Conservation (phyloP, 805 yeast species). For the Kluyveromyces siamensis region DNA sequence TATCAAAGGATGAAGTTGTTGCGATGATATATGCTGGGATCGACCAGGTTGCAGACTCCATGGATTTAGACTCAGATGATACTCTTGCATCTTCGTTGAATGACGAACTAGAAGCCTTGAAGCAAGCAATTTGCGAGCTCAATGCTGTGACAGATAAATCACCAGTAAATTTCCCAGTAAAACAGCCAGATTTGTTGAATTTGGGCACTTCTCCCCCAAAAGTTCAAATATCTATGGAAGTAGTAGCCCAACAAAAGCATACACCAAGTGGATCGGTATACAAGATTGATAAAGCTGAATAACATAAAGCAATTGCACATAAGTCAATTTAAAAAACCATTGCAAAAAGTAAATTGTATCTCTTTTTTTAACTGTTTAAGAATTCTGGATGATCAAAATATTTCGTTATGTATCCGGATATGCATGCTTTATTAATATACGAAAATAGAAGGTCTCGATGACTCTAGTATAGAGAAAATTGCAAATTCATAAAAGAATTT, state of each 20-base stretch:
- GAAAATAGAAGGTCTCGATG: too few species aligned
- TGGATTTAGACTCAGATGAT: background rate
- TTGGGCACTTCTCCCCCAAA: constrained; percentile 25
- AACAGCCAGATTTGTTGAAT: constrained; percentile 9
- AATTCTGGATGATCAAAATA: too few species aligned
- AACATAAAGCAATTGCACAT: background rate
- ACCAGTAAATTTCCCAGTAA: background rate
- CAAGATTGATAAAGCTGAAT: background rate
- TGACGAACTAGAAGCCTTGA: constrained; percentile 15
- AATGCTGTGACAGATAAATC: background rate
- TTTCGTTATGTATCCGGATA: too few species aligned
- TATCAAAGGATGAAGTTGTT: background rate
- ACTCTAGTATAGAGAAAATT: too few species aligned
- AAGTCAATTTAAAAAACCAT: too few species aligned
- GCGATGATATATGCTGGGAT: background rate
- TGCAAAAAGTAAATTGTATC: too few species aligned
- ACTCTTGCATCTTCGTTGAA: background rate
- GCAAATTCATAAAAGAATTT: too few species aligned
- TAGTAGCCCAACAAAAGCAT: background rate
- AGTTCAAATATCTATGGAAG: constrained; percentile 12
- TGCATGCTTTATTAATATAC: too few species aligned
- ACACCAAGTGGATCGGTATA: background rate
- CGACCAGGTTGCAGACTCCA: background rate
- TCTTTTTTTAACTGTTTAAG: too few species aligned
- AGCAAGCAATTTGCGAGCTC: constrained; percentile 17